Percentiles rank a stretch among this genome's conserved stretches.
Evolutionary conservation across 148 eudicot genomes (phyloP).

Genomic region (Pharnaceum exiguum): DNA sequence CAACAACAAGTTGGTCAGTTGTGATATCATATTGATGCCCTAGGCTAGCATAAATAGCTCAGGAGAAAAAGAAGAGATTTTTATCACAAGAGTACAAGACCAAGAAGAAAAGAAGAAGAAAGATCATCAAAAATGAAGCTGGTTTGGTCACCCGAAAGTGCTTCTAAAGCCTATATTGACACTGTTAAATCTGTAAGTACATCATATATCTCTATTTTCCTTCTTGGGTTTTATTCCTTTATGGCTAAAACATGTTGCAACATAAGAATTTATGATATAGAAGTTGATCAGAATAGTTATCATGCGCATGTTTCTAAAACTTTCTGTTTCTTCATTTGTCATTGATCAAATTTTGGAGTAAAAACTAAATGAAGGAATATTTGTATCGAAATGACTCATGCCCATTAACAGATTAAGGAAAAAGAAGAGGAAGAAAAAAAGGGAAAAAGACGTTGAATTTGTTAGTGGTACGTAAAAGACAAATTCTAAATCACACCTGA

Average conservation of each 20-base stretch:
- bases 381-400: too few relatives aligned
- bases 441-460: too few relatives aligned
- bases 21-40: too few relatives aligned
- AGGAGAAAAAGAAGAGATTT: not conserved
- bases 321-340: not conserved
- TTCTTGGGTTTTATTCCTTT: not conserved
- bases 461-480: too few relatives aligned
- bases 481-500: too few relatives aligned
- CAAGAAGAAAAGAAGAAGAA: slow-evolving; percentile 1
- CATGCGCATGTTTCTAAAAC: too few relatives aligned
- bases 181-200: slow-evolving; percentile 71
- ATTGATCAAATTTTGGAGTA: too few relatives aligned
- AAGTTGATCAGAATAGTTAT: not conserved
- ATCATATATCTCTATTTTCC: not conserved
- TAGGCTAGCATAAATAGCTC: slow-evolving; percentile 2
- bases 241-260: not conserved
- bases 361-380: too few relatives aligned
- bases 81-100: not conserved
- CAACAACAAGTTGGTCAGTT: too few relatives aligned
- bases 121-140: slow-evolving; percentile 50
- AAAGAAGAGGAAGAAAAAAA: too few relatives aligned
- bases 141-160: slow-evolving; percentile 80
- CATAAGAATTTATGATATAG: not conserved
- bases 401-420: too few relatives aligned
- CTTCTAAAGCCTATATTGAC: slow-evolving; percentile 75